These are phyloP conservation scores for Penium margaritaceum DNA, from an alignment of 139 green algal species.

Conservation along the genomic window DNA sequence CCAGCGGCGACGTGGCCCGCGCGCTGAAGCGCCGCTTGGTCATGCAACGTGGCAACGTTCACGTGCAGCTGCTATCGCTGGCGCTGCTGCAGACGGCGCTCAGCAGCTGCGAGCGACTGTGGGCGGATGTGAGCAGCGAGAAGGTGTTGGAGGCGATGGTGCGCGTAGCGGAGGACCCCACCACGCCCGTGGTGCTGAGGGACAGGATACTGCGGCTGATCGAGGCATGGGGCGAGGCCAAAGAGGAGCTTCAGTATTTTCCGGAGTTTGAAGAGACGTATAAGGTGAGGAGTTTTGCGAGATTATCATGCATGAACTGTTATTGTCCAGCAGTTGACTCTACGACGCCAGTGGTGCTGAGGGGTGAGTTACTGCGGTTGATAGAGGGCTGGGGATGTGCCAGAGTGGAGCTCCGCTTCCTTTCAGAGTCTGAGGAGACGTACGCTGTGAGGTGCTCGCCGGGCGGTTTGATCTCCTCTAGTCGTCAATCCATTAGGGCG, in stretches of 20 bases:
- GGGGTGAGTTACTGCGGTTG: too few species aligned
- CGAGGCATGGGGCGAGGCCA: conserved; percentile 33
- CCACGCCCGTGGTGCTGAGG: background rate
- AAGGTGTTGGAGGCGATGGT: conserved; percentile 39
- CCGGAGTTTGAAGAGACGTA: conserved; percentile 37
- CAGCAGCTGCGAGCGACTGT: conserved; percentile 33
- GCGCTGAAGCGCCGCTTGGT: conserved; percentile 26
- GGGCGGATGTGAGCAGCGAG: conserved; percentile 23
- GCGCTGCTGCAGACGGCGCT: conserved; percentile 19
- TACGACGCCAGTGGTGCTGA: too few species aligned
- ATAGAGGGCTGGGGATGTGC: too few species aligned
- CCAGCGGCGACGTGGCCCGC: background rate
- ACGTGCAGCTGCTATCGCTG: conserved; percentile 24
- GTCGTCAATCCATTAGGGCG: too few species aligned
- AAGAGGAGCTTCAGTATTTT: conserved; percentile 26
- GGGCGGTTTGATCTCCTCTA: too few species aligned
- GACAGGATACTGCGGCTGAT: conserved; percentile 32
- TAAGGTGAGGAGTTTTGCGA: too few species aligned
- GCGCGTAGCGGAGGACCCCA: background rate
- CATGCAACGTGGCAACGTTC: background rate
- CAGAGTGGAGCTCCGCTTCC: too few species aligned
- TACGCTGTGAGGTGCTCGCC: too few species aligned
- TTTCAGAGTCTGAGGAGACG: too few species aligned
- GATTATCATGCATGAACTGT: too few species aligned
- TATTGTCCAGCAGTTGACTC: too few species aligned